Base-by-base conservation (phyloP, 441 rosid species). In the Aquilaria agallochum region DNA sequence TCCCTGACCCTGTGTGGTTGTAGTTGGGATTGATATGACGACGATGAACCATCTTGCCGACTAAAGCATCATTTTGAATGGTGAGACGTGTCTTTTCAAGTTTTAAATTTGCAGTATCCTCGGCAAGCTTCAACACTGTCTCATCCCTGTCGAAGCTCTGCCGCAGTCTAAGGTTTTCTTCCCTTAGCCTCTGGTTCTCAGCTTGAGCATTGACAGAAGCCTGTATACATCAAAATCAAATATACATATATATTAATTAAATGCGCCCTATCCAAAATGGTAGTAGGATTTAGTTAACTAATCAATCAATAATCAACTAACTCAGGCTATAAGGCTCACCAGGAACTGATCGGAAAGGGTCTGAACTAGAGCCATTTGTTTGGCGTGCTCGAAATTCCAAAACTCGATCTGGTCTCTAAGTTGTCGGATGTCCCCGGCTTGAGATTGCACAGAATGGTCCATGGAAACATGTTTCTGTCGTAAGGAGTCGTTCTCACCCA, bases 51-150 rank as follows among this genome's bases (percentile, higher is more conserved):
- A 52, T 12, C 10, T 52, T 52, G 32, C 55, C 55, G 9, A 31
- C 20, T 20, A 52, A 52, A 52, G 55, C 55, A 20, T 52, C 31
- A 20, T 52, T 52, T 33, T 52, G 55, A 31, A 52, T 33, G 20
- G 7, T 52, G 9, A 52, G 55, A 9, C 20, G 32, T 33, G 8
- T 52, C 9, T 52, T 52, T 52, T 52, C 55, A 20, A 52, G 55
- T 52, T 14, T 3, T 27, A 52, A 27, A 15, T 27, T 52, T 11
- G 8, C 55, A 52, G 20, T 52, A 31, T 52, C 55, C 55, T 52
- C 55, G 2, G 31, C 55, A 52, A 52, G 31, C 55, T 14, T 8
- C 9, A 31, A 11, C 5, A 52, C 3, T 9, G 8, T 50, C n/a
- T 50, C 8, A 27, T 20, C 55, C 31, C 20, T 11, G 30, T 20